These are phyloP conservation scores for Phialophora macrospora DNA, from an alignment of 2,329 filamentous ascomycete genomes.

Conservation along the genomic window DNA sequence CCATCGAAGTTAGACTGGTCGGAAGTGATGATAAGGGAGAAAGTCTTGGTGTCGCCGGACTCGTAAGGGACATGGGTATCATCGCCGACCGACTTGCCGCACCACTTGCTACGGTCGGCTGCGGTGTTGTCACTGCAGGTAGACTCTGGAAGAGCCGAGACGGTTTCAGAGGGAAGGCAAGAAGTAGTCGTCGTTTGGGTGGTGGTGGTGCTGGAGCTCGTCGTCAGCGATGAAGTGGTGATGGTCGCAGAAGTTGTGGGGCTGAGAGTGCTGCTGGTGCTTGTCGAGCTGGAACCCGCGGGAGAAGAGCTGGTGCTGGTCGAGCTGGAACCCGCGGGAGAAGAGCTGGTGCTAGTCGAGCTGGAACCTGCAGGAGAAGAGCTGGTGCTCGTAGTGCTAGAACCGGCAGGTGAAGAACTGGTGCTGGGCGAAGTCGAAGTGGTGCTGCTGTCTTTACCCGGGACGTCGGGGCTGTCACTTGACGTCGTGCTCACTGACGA, in stretches of 20 bases:
- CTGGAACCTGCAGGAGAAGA: background rate
- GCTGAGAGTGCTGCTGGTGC: background rate
- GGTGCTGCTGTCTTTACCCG: background rate
- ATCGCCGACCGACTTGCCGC: slow-evolving; percentile 28
- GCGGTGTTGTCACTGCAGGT: slow-evolving; percentile 30
- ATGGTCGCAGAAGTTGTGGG: background rate
- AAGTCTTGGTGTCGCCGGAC: slow-evolving; percentile 33
- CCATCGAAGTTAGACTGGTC: slow-evolving; percentile 30
- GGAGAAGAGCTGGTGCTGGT: background rate
- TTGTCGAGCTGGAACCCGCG: background rate
- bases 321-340: background rate
- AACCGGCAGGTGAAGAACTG: background rate
- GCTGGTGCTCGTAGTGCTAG: background rate
- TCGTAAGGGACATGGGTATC: slow-evolving; percentile 26
- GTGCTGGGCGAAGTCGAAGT: slow-evolving; percentile 14
- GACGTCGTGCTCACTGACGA: background rate
- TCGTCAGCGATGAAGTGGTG: slow-evolving; percentile 7
- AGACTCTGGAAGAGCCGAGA: slow-evolving; percentile 17
- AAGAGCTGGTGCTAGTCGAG: slow-evolving; percentile 6
- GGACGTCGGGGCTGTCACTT: background rate
- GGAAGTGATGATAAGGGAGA: slow-evolving; percentile 27
- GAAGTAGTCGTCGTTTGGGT: slow-evolving; percentile 12
- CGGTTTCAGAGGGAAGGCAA: slow-evolving; percentile 16
- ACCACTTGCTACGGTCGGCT: slow-evolving; percentile 31
- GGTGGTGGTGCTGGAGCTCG: background rate